phyloP scores from a whole-genome alignment of 805 yeast genomes.

The Yarrowia bubula region DNA sequence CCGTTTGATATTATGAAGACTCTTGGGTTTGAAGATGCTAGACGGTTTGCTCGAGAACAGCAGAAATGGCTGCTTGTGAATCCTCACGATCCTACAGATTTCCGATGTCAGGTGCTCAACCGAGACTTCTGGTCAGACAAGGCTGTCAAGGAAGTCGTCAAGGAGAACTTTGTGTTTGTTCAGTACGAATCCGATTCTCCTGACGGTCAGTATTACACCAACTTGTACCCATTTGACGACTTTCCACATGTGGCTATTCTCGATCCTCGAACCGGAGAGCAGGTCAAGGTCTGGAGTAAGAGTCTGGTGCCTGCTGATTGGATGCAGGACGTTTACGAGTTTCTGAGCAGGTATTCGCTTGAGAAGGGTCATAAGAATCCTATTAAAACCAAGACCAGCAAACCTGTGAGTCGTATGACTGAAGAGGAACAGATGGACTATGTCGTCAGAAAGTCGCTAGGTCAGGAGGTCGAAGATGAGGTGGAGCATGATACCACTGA shows the following conservation, averaged over 20 bases:
- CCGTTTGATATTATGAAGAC: constrained; percentile 86
- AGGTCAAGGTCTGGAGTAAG: constrained; percentile 67
- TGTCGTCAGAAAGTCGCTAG: constrained; percentile 68
- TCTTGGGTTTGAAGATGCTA: constrained; percentile 71
- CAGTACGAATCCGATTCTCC: constrained; percentile 81
- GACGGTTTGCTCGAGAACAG: constrained; percentile 56
- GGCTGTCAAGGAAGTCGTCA: constrained; percentile 61
- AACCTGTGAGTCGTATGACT: constrained; percentile 64
- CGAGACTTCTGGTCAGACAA: constrained; percentile 87
- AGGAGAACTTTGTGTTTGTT: constrained; percentile 70
- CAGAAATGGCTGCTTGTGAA: constrained; percentile 84
- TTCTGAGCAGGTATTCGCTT: constrained; percentile 62
- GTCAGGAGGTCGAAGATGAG: constrained; percentile 32
- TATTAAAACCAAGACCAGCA: constrained; percentile 38
- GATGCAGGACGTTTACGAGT: constrained; percentile 66
- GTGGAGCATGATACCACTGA: constrained; percentile 28
- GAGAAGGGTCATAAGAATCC: constrained; percentile 67
- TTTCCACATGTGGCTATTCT: constrained; percentile 88
- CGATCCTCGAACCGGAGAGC: constrained; percentile 95
- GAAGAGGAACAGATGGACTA: constrained; percentile 82
- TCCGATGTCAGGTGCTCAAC: constrained; percentile 84
- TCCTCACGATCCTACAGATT: constrained; percentile 81
- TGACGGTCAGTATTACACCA: constrained; percentile 66
- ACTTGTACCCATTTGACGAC: constrained; percentile 67
- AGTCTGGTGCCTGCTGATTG: constrained; percentile 62